These are phyloP conservation scores for Populus tremula DNA, from an alignment of 345 rosid genomes.

Conservation along the genomic window DNA sequence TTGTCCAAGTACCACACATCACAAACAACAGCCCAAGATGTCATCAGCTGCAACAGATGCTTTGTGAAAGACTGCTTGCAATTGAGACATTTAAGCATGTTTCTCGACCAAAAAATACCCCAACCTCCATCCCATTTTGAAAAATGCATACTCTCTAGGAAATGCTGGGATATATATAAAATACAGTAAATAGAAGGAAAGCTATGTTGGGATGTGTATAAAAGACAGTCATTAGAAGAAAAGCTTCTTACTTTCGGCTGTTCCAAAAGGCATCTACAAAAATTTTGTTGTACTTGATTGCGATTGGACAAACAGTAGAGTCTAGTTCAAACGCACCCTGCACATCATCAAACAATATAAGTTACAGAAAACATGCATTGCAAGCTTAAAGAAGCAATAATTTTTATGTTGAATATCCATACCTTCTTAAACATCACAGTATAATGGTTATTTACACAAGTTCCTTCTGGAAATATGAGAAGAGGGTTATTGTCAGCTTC, in stretches of 20 bases:
- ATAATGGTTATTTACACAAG: conserved; percentile 92
- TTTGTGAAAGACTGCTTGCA: too few relatives aligned
- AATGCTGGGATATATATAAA: neutral
- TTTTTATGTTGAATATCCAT: neutral
- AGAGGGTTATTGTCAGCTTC: conserved; percentile 92
- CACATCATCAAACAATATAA: conserved; percentile 27
- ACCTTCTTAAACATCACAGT: conserved; percentile 99
- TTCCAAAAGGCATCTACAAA: conserved; percentile 99
- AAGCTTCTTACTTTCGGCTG: conserved; percentile 77
- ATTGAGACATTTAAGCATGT: too few relatives aligned
- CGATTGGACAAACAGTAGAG: conserved; percentile 91
- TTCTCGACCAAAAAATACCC: too few relatives aligned
- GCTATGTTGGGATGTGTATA: neutral
- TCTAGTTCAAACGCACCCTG: conserved; percentile 98
- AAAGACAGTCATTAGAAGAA: neutral
- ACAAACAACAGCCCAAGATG: too few relatives aligned
- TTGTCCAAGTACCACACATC: too few relatives aligned
- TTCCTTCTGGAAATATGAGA: conserved; percentile 98
- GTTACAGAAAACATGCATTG: conserved; percentile 5
- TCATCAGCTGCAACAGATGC: too few relatives aligned
- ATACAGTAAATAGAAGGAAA: neutral
- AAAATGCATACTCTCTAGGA: too few relatives aligned
- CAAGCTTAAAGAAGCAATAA: neutral
- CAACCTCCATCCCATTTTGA: too few relatives aligned
- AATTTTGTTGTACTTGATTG: conserved; percentile 94